Percentiles rank a stretch among this genome's conserved stretches.
Evolutionary conservation across 2,329 filamentous ascomycete species (phyloP).

Genomic region (Ilyonectria robusta): DNA sequence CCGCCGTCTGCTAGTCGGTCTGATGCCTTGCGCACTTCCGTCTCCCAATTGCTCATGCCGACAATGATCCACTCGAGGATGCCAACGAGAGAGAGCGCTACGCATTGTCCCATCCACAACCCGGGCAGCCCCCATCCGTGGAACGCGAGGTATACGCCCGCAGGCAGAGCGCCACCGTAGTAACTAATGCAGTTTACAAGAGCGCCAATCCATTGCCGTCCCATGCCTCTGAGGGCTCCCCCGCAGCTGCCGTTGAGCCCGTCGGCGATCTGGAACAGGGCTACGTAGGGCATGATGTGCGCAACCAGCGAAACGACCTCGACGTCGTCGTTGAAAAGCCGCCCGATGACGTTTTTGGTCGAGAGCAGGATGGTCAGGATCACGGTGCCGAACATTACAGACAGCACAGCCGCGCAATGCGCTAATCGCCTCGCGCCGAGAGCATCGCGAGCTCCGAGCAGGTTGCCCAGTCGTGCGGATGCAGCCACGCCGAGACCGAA

Average conservation of each 20-base stretch:
- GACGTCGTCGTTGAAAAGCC: slow-evolving; percentile 85
- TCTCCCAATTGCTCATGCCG: slow-evolving; percentile 81
- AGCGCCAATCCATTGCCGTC: slow-evolving; percentile 87
- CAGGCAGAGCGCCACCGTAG: slow-evolving; percentile 84
- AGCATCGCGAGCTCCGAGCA: slow-evolving; percentile 78
- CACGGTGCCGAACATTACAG: slow-evolving; percentile 75
- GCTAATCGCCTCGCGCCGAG: slow-evolving; percentile 79
- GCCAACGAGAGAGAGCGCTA: slow-evolving; percentile 85
- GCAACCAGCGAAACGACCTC: slow-evolving; percentile 80
- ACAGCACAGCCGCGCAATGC: slow-evolving; percentile 81
- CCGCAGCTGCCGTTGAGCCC: slow-evolving; percentile 89
- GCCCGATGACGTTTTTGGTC: slow-evolving; percentile 80
- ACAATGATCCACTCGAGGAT: slow-evolving; percentile 85
- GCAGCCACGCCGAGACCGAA: slow-evolving; percentile 90
- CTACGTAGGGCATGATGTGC: slow-evolving; percentile 86
- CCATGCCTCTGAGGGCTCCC: slow-evolving; percentile 86
- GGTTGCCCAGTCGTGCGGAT: slow-evolving; percentile 83
- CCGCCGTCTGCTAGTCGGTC: slow-evolving; percentile 44
- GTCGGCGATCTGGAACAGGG: slow-evolving; percentile 91
- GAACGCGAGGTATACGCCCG: slow-evolving; percentile 89
- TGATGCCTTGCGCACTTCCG: slow-evolving; percentile 45
- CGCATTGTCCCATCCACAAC: slow-evolving; percentile 87
- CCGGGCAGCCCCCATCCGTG: slow-evolving; percentile 87
- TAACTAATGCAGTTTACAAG: slow-evolving; percentile 87
- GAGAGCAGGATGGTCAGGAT: slow-evolving; percentile 80